Conservation (phyloP, 2,329 filamentous ascomycete genomes). For the Ophiocordyceps polyrhachis-furcata region DNA sequence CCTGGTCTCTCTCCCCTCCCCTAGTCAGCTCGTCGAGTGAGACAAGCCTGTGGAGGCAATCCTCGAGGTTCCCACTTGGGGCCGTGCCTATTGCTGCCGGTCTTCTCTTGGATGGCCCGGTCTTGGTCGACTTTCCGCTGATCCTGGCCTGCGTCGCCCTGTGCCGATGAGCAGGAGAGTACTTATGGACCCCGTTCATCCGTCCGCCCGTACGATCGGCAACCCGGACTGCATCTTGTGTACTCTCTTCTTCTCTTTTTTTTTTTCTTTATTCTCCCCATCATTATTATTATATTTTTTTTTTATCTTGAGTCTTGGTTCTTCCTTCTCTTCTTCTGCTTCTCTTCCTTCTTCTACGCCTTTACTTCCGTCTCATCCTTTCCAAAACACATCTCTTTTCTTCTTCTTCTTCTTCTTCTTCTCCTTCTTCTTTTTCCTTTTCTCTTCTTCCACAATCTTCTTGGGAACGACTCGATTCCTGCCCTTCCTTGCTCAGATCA, state of each 20-base stretch:
- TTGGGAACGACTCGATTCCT: conserved; percentile 21
- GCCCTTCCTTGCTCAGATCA: conserved; percentile 21
- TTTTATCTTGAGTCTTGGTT: too few relatives aligned
- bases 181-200: conserved; percentile 32
- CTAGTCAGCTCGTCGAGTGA: conserved; percentile 28
- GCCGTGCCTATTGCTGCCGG: conserved; percentile 4
- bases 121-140: conserved; percentile 13
- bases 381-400: conserved; percentile 20
- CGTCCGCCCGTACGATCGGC: conserved; percentile 26
- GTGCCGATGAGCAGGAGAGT: conserved; percentile 5
- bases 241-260: conserved; percentile 11
- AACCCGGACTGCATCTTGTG: conserved; percentile 26
- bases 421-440: conserved; percentile 21
- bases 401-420: conserved; percentile 17
- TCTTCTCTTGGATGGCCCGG: conserved; percentile 2
- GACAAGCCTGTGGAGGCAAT: conserved; percentile 22
- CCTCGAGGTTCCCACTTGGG: conserved; percentile 5
- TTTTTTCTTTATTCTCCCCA: conserved; percentile 21
- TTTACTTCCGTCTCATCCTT: too few relatives aligned
- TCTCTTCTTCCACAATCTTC: conserved; percentile 6
- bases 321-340: too few relatives aligned
- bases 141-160: conserved; percentile 19
- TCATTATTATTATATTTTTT: conserved; percentile 8
- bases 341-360: too few relatives aligned
- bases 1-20: conserved; percentile 1